Percentiles rank a stretch among this genome's conserved stretches.
Evolutionary conservation across 2,329 filamentous ascomycete species (phyloP).

Genomic region (Juglanconis oblonga): DNA sequence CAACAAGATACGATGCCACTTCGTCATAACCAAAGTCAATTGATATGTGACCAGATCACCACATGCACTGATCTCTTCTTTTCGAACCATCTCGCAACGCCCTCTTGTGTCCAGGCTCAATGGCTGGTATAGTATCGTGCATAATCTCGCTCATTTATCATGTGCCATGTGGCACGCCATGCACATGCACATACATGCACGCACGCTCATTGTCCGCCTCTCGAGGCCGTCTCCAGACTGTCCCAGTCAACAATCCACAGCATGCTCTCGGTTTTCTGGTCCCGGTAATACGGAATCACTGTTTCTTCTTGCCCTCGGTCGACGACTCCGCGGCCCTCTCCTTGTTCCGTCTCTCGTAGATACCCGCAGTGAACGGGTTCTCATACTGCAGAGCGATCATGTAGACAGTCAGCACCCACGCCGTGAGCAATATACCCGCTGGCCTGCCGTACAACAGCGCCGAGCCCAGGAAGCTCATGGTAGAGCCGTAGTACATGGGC

Average conservation of each 20-base stretch:
- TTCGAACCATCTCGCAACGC: not conserved
- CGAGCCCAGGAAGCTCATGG: constrained; percentile 86
- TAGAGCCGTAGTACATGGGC: constrained; percentile 96
- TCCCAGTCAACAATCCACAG: not conserved
- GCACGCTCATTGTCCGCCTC: not conserved
- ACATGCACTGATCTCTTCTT: not conserved
- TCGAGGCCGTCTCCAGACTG: not conserved
- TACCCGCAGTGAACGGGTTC: constrained; percentile 90
- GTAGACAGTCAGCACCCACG: constrained; percentile 74
- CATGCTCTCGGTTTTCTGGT: not conserved
- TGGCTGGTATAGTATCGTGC: no score
- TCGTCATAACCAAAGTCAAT: not conserved
- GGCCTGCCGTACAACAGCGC: constrained; percentile 84
- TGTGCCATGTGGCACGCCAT: not conserved
- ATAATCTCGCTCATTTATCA: not conserved
- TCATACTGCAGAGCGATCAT: constrained; percentile 79
- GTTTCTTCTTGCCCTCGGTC: constrained; percentile 49
- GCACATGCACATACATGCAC: not conserved
- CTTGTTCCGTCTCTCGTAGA: constrained; percentile 82
- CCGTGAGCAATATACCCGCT: constrained; percentile 75
- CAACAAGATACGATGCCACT: not conserved
- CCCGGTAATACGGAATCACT: constrained; percentile 29
- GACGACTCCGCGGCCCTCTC: constrained; percentile 40
- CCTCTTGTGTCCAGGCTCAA: not conserved
- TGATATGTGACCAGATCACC: not conserved